These are phyloP conservation scores for Salix brachista DNA, from an alignment of 345 rosid genomes.

Conservation along the genomic window DNA sequence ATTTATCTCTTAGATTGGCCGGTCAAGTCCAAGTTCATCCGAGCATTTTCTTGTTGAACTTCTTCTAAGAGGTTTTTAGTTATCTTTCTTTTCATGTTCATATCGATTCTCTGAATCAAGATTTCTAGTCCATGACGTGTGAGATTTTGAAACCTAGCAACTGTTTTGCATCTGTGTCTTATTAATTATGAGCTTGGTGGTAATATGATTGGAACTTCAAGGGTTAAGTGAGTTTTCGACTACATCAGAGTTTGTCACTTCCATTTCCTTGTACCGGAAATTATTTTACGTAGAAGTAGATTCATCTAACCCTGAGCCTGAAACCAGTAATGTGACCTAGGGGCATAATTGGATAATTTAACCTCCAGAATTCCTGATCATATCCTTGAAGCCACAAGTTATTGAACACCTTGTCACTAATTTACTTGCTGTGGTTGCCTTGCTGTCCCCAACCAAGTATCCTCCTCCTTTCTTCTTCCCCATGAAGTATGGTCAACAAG, in stretches of 20 bases:
- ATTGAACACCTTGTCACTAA: not conserved
- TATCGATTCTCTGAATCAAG: not conserved
- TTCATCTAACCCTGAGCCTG: not conserved
- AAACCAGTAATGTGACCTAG: not conserved
- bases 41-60: conserved; percentile 24
- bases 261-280: not conserved
- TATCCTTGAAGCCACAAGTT: not conserved
- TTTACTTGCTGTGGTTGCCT: not conserved
- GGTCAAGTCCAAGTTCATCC: conserved; percentile 16
- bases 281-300: not conserved
- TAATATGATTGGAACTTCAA: not conserved
- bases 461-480: not conserved
- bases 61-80: conserved; percentile 21
- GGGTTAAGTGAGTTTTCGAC: not conserved
- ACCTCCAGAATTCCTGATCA: not conserved
- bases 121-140: not conserved
- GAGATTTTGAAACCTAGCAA: not conserved
- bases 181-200: not conserved
- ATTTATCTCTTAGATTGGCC: conserved; percentile 24
- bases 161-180: not conserved
- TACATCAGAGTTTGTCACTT: not conserved
- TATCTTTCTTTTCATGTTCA: not conserved
- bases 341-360: not conserved
- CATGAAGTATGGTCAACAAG: not conserved
- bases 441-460: not conserved